These are phyloP conservation scores for Trifolium pratense DNA, from an alignment of 306 rosid genomes.

Conservation along the genomic window DNA sequence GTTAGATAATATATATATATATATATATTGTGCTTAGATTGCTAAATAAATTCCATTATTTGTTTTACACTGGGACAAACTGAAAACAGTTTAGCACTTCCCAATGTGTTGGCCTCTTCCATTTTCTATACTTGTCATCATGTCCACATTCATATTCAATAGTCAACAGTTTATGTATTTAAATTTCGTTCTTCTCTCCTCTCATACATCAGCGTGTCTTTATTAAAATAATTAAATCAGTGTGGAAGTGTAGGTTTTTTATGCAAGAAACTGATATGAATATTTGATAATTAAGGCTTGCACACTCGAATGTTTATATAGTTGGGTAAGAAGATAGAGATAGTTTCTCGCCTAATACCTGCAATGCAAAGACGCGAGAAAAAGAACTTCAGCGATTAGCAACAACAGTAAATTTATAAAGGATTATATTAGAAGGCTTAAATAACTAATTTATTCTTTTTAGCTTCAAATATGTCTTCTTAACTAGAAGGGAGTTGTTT, in stretches of 20 bases:
- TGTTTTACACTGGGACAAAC: slow-evolving; percentile 3
- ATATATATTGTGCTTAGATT: not conserved
- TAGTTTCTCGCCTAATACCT: slow-evolving; percentile 4
- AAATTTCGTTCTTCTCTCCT: slow-evolving; percentile 7
- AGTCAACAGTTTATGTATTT: slow-evolving; percentile 2
- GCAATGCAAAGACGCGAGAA: slow-evolving; percentile 3
- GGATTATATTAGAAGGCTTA: not conserved
- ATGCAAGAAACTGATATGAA: not conserved
- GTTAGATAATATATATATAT: not conserved
- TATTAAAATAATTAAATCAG: slow-evolving; percentile 14
- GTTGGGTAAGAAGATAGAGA: not conserved
- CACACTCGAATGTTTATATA: not conserved
- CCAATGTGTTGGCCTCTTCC: slow-evolving; percentile 3
- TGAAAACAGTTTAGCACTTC: not conserved
- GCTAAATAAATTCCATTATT: slow-evolving; percentile 1
- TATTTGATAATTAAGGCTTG: not conserved
- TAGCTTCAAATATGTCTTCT: slow-evolving; percentile 1
- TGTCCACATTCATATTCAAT: slow-evolving; percentile 5
- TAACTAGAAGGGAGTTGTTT: no score
- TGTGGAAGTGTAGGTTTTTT: not conserved
- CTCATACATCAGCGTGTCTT: not conserved
- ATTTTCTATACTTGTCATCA: not conserved
- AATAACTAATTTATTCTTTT: not conserved
- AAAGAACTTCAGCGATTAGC: not conserved
- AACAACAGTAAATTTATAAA: slow-evolving; percentile 17